phyloP scores from a whole-genome alignment of 495 filamentous ascomycete genomes.

The Immersiella caudata region DNA sequence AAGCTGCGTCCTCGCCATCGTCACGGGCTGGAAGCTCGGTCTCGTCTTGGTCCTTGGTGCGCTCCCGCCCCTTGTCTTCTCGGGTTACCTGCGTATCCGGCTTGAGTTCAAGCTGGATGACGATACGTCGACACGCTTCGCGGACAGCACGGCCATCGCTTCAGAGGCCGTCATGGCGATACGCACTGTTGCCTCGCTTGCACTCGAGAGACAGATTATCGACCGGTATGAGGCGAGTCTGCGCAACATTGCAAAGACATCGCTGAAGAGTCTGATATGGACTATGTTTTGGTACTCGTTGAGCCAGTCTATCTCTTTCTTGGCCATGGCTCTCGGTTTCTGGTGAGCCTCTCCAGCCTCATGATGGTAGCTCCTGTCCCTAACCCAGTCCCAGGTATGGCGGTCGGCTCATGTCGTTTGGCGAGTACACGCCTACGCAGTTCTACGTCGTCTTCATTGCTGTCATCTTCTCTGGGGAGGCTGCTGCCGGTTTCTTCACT shows the following conservation, averaged over 20 bases:
- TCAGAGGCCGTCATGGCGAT: constrained; percentile 59
- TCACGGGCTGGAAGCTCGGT: constrained; percentile 58
- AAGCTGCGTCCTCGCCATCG: constrained; percentile 49
- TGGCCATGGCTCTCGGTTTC: constrained; percentile 46
- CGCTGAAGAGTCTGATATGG: constrained; percentile 40
- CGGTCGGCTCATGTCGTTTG: constrained; percentile 40
- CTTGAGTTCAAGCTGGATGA: constrained; percentile 57
- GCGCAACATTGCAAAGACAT: constrained; percentile 34
- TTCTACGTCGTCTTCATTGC: constrained; percentile 48
- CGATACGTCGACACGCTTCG: constrained; percentile 53
- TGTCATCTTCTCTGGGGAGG: constrained; percentile 46
- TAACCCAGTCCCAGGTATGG: constrained; percentile 24
- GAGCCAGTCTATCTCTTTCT: constrained; percentile 44
- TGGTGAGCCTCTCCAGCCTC: constrained; percentile 32
- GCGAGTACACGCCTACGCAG: constrained; percentile 37
- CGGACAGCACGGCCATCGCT: constrained; percentile 57
- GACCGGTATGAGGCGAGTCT: constrained; percentile 43
- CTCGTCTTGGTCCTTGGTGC: constrained; percentile 48
- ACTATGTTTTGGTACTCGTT: constrained; percentile 45
- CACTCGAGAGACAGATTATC: constrained; percentile 55
- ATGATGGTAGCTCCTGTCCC: neutral
- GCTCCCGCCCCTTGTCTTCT: constrained; percentile 45
- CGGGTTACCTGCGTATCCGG: constrained; percentile 52
- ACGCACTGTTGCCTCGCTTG: constrained; percentile 58
- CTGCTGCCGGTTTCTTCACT: constrained; percentile 45